Conservation (phyloP, 2,329 filamentous ascomycete genomes). For the Pyricularia sp. region DNA sequence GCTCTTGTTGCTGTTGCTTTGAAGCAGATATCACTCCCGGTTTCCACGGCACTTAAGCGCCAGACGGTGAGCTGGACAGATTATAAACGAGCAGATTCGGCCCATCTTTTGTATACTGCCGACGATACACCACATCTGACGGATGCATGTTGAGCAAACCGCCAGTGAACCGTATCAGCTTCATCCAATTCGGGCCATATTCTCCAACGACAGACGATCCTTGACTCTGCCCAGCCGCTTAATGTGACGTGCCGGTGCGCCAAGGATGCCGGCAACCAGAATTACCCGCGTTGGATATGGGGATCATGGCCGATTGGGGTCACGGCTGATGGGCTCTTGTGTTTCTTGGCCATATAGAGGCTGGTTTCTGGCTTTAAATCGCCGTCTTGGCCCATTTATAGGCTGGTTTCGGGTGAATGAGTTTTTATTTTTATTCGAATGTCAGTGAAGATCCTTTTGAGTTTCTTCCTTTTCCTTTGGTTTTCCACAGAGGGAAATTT, state of each 20-base stretch:
- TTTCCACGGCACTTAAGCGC: too few species aligned
- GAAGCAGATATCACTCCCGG: not conserved
- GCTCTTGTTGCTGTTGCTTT: too few species aligned
- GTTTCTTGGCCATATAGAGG: not conserved
- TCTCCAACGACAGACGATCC: not conserved
- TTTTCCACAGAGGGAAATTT: too few species aligned
- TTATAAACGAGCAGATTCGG: not conserved
- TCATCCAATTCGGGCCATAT: not conserved
- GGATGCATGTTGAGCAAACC: not conserved
- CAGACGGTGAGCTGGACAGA: not conserved
- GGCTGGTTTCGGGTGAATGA: not conserved
- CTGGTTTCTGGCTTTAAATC: not conserved
- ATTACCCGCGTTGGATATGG: not conserved
- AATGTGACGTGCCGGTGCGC: not conserved
- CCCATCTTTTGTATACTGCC: not conserved
- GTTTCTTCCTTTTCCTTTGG: not conserved
- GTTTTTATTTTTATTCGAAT: not conserved
- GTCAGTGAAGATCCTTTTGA: not conserved
- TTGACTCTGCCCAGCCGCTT: not conserved
- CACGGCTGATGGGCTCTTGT: not conserved
- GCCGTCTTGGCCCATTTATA: not conserved
- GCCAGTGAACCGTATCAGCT: not conserved
- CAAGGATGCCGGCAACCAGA: not conserved
- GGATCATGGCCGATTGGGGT: not conserved
- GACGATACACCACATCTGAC: not conserved